These are phyloP conservation scores for Crithidia thermophila DNA, from an alignment of 208 protist genomes.

Conservation along the genomic window DNA sequence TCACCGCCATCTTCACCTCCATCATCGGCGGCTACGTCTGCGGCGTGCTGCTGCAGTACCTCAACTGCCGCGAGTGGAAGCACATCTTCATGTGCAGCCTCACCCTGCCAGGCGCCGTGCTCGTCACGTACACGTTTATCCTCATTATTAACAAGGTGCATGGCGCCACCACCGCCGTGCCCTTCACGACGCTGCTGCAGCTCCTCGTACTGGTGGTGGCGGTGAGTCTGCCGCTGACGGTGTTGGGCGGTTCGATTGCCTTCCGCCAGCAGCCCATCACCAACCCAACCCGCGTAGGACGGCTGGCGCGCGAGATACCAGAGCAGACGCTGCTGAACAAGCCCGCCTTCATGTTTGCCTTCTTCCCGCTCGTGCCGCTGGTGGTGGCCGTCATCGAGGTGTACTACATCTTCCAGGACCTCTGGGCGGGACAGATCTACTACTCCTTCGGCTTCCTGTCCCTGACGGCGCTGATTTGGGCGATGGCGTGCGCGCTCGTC, in stretches of 20 bases:
- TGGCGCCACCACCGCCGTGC: constrained; percentile 61
- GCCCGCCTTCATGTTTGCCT: constrained; percentile 46
- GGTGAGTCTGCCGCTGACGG: constrained; percentile 96
- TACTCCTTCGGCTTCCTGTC: constrained; percentile 99
- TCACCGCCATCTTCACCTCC: constrained; percentile 81
- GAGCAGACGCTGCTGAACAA: constrained; percentile 78
- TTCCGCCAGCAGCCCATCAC: constrained; percentile 87
- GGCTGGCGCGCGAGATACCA: constrained; percentile 97
- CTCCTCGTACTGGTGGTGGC: constrained; percentile 87
- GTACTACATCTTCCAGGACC: constrained; percentile 97
- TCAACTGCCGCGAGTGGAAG: constrained; percentile 92
- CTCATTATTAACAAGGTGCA: constrained; percentile 69
- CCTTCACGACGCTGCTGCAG: constrained; percentile 60
- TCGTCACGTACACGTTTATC: constrained; percentile 65
- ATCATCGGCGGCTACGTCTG: constrained; percentile 94
- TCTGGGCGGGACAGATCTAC: constrained; percentile 96
- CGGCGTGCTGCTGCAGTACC: constrained; percentile 90
- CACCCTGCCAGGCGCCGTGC: constrained; percentile 64
- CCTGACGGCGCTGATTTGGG: constrained; percentile 96
- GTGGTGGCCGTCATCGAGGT: constrained; percentile 98
- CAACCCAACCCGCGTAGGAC: constrained; percentile 92
- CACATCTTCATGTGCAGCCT: constrained; percentile 84
- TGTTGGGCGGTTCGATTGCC: constrained; percentile 95
- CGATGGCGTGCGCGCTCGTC: constrained; percentile 95
- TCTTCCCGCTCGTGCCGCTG: constrained; percentile 95